phyloP scores from a whole-genome alignment of 2,329 filamentous ascomycete species.

The Penicillium sp. region DNA sequence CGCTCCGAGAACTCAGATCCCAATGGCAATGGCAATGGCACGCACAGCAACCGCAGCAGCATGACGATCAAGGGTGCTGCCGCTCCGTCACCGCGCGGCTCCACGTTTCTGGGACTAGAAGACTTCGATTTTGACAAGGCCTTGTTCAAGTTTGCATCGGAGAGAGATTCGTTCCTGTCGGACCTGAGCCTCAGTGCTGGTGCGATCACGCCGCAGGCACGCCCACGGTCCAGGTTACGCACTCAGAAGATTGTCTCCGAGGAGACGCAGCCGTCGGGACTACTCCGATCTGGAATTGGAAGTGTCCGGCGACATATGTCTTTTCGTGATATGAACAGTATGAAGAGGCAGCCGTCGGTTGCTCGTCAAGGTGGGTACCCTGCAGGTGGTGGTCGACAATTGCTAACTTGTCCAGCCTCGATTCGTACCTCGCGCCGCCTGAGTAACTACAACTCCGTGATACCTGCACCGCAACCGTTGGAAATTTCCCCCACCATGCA shows the following conservation, averaged over 20 bases:
- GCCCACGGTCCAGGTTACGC: slow-evolving; percentile 76
- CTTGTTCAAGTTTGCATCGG: slow-evolving; percentile 91
- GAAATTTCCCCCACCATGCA: slow-evolving; percentile 93
- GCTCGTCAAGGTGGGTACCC: slow-evolving; percentile 71
- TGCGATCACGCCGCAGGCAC: slow-evolving; percentile 68
- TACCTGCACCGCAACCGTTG: slow-evolving; percentile 88
- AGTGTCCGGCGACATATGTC: slow-evolving; percentile 93
- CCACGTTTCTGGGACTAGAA: slow-evolving; percentile 47
- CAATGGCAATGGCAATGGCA: slow-evolving; percentile 46
- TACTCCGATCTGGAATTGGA: slow-evolving; percentile 68
- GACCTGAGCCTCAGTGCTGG: slow-evolving; percentile 89
- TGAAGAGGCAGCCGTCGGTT: slow-evolving; percentile 81
- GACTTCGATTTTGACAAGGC: slow-evolving; percentile 95
- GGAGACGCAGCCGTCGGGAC: slow-evolving; percentile 58
- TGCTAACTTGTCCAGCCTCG: slow-evolving; percentile 56
- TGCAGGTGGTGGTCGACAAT: not conserved
- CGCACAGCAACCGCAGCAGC: slow-evolving; percentile 68
- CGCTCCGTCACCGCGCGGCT: slow-evolving; percentile 38
- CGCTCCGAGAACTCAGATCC: slow-evolving; percentile 55
- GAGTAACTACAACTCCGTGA: slow-evolving; percentile 98
- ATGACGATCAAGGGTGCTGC: slow-evolving; percentile 59
- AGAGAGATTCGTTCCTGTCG: slow-evolving; percentile 90
- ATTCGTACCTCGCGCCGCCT: slow-evolving; percentile 83
- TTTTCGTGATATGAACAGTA: slow-evolving; percentile 91
- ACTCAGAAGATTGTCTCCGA: slow-evolving; percentile 82